phyloP scores from a whole-genome alignment of 345 rosid genomes.

The Balakata baccata region DNA sequence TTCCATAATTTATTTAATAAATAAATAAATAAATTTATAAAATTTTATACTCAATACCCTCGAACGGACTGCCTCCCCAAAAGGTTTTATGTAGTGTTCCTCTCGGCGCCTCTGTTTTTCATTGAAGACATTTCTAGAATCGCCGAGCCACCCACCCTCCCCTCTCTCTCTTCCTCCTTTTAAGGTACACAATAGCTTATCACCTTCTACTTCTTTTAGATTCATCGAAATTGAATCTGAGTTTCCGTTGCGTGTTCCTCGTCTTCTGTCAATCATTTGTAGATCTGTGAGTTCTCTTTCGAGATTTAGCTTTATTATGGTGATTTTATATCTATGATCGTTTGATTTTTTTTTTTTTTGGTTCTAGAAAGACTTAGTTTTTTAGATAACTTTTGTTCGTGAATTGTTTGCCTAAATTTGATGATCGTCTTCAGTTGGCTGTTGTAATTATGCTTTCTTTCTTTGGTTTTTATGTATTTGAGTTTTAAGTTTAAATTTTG shows the following conservation, averaged over 20 bases:
- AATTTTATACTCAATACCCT: not conserved
- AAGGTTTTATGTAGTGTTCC: not conserved
- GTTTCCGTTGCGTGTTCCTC: not conserved
- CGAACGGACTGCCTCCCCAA: not conserved
- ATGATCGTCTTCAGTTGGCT: not conserved
- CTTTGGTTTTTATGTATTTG: not conserved
- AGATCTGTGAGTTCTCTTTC: slow-evolving; percentile 25
- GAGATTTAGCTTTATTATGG: slow-evolving; percentile 14
- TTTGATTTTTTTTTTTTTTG: not conserved
- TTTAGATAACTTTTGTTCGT: not conserved
- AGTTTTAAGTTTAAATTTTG: not conserved
- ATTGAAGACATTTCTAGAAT: slow-evolving; percentile 17
- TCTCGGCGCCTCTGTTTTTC: not conserved
- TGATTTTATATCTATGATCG: not conserved
- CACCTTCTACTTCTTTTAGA: not conserved
- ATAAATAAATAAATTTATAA: not conserved
- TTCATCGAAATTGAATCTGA: not conserved
- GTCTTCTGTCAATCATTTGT: not conserved
- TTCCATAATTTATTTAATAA: not conserved
- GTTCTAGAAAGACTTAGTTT: slow-evolving; percentile 8
- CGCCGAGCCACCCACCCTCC: not conserved
- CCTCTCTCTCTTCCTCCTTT: not conserved
- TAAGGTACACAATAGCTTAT: slow-evolving; percentile 4
- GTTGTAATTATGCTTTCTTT: no score
- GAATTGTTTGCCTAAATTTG: not conserved